Evolutionary conservation across 2,329 filamentous ascomycete species (phyloP).

Genomic region (Trichoderma arundinaceum): DNA sequence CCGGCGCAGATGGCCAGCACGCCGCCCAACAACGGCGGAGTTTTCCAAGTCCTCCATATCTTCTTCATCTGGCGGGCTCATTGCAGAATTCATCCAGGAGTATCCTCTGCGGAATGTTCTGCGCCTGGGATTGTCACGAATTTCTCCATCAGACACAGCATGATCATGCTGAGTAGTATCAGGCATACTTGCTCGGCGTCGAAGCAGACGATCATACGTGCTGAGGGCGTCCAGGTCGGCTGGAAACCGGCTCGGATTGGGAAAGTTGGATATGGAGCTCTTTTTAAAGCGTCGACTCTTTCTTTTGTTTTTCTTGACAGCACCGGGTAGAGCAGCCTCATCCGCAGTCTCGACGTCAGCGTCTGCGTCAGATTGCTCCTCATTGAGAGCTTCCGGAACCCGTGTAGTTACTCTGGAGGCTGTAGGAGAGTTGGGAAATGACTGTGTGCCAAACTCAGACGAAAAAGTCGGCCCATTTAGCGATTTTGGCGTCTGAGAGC

Average conservation of each 20-base stretch:
- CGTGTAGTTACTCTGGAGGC: constrained; percentile 51
- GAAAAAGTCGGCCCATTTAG: constrained; percentile 40
- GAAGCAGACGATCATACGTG: constrained; percentile 57
- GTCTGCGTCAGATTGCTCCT: constrained; percentile 56
- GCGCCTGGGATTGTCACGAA: constrained; percentile 63
- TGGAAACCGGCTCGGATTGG: constrained; percentile 61
- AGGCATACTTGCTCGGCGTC: constrained; percentile 69
- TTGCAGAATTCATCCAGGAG: constrained; percentile 59
- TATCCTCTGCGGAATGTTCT: constrained; percentile 61
- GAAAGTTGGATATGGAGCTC: constrained; percentile 67
- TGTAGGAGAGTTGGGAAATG: constrained; percentile 56
- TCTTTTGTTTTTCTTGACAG: constrained; percentile 62
- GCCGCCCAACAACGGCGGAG: constrained; percentile 54
- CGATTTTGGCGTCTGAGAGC: constrained; percentile 54
- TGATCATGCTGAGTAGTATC: constrained; percentile 64
- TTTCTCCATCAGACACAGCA: constrained; percentile 77
- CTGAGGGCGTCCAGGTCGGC: constrained; percentile 50
- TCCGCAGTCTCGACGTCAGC: constrained; percentile 85
- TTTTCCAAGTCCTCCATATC: constrained; percentile 59
- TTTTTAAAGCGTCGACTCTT: constrained; percentile 64
- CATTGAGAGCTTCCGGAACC: constrained; percentile 60
- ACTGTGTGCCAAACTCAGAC: constrained; percentile 47
- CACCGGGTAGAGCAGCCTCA: constrained; percentile 60
- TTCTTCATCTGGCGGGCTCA: constrained; percentile 54
- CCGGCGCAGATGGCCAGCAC: constrained; percentile 68